Evolutionary conservation across 148 eudicot species (phyloP).

Genomic region (Beta vulgaris): DNA sequence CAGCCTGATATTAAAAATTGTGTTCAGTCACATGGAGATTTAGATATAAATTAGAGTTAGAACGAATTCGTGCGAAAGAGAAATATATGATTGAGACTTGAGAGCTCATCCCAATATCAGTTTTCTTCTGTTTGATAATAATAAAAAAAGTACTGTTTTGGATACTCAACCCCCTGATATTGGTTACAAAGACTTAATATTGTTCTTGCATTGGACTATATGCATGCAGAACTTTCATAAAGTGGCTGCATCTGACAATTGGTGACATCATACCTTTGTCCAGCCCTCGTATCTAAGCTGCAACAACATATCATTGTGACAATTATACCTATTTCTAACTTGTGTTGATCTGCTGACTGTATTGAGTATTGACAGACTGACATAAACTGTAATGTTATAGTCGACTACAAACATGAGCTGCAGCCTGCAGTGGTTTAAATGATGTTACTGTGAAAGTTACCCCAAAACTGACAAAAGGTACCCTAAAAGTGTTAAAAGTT

Average conservation of each 20-base stretch:
- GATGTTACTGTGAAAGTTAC: not conserved
- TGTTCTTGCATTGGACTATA: not conserved
- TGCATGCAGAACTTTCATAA: not conserved
- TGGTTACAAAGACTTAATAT: too few relatives aligned
- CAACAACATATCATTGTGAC: conserved; percentile 7
- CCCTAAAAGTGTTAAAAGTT: too few relatives aligned
- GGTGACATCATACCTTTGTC: not conserved
- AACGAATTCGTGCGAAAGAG: not conserved
- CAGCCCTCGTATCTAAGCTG: not conserved
- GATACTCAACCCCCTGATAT: not conserved
- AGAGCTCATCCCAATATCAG: not conserved
- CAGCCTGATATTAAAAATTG: not conserved
- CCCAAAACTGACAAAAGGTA: too few relatives aligned
- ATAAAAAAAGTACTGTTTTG: too few relatives aligned
- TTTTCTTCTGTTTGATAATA: too few relatives aligned
- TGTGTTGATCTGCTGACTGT: not conserved
- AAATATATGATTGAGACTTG: not conserved
- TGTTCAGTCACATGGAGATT: not conserved
- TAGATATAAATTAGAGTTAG: not conserved
- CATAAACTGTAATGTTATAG: not conserved
- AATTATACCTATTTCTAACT: not conserved
- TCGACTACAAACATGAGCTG: conserved; percentile 14
- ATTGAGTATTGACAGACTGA: not conserved
- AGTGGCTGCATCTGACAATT: not conserved
- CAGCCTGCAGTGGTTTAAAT: not conserved